A percentile compares a stretch with the other conserved stretches of the same genome.
These are phyloP conservation scores for Sclerotinia minor DNA, from an alignment of 2,329 filamentous ascomycete genomes.

Conservation along the genomic window DNA sequence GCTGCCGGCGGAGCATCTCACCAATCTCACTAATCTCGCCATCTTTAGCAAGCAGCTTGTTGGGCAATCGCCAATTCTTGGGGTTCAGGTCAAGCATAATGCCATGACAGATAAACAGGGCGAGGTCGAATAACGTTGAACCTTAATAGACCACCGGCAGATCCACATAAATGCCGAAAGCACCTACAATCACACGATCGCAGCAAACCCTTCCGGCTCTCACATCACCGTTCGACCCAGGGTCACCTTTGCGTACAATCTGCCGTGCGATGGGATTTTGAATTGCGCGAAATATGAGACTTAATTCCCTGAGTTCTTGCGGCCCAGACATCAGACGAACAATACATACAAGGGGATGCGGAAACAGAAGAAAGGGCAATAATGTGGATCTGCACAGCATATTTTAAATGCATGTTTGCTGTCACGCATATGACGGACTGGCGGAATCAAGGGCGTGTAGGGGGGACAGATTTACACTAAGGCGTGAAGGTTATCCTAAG, in stretches of 20 bases:
- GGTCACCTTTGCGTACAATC: not conserved
- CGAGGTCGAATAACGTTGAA: slow-evolving; percentile 1
- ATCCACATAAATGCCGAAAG: not conserved
- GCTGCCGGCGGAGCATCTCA: not conserved
- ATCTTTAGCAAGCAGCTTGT: not conserved
- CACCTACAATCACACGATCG: not conserved
- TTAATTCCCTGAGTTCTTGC: not conserved
- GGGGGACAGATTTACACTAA: not conserved
- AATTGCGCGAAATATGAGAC: not conserved
- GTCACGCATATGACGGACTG: not conserved
- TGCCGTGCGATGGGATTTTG: not conserved
- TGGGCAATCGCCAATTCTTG: slow-evolving; percentile 7
- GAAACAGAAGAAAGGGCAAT: not conserved
- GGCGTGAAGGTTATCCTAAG: not conserved
- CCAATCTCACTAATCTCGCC: too few relatives aligned
- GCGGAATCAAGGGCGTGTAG: not conserved
- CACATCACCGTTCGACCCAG: too few relatives aligned
- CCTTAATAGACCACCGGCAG: slow-evolving; percentile 3
- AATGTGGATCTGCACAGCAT: not conserved
- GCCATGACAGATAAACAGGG: slow-evolving; percentile 7
- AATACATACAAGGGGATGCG: not conserved
- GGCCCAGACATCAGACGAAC: not conserved
- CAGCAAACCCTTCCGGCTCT: not conserved
- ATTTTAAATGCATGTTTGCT: not conserved
- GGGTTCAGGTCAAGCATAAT: not conserved